Evolutionary conservation across 2,329 filamentous ascomycete species (phyloP).

Genomic region (Diaporthe ilicicola): DNA sequence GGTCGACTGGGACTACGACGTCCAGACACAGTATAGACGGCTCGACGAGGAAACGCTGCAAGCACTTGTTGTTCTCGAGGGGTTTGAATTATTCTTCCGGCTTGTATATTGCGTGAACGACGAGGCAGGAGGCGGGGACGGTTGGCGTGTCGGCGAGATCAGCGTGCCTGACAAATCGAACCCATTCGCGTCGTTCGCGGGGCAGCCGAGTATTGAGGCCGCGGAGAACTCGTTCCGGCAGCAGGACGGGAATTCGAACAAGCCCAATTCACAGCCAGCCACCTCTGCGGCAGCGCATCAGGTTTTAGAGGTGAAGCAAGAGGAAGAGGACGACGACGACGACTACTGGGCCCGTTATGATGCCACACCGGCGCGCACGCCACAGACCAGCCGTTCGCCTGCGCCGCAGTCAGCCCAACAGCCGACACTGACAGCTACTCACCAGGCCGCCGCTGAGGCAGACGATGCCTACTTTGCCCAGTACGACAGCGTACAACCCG

Average conservation of each 20-base stretch:
- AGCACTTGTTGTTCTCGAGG: slow-evolving; percentile 67
- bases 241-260: slow-evolving; percentile 39
- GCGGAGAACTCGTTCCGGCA: slow-evolving; percentile 66
- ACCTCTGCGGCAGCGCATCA: slow-evolving; percentile 31
- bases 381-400: slow-evolving; percentile 69
- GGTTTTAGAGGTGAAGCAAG: slow-evolving; percentile 31
- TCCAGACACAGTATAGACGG: slow-evolving; percentile 70
- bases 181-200: slow-evolving; percentile 64
- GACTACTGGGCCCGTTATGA: slow-evolving; percentile 85
- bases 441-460: slow-evolving; percentile 46
- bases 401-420: slow-evolving; percentile 55
- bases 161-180: slow-evolving; percentile 64
- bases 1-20: slow-evolving; percentile 73
- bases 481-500: slow-evolving; percentile 81
- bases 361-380: slow-evolving; percentile 72
- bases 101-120: slow-evolving; percentile 77
- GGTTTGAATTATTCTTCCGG: slow-evolving; percentile 67
- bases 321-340: slow-evolving; percentile 73
- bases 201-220: slow-evolving; percentile 60
- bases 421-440: slow-evolving; percentile 40
- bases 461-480: slow-evolving; percentile 80
- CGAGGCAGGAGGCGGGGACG: slow-evolving; percentile 65
- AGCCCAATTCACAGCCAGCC: slow-evolving; percentile 30
- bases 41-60: slow-evolving; percentile 80
- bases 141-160: slow-evolving; percentile 79